Percentiles rank a stretch among this genome's conserved stretches.
Evolutionary conservation across 1,284 basidiomycete genomes (phyloP).

Genomic region (Puccinia novopanici): DNA sequence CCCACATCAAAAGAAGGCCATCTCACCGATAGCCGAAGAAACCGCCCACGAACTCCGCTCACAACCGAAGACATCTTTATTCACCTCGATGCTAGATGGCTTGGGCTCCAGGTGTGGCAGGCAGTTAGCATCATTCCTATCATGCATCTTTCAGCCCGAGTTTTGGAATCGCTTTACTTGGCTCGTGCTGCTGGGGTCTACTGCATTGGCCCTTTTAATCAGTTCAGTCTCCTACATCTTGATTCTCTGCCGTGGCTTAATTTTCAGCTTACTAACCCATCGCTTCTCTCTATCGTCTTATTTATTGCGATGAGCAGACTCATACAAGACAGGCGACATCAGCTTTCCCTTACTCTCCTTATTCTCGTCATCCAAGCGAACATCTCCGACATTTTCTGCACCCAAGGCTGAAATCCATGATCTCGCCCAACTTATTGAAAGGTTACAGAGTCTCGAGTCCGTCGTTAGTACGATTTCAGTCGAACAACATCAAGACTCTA

Average conservation of each 20-base stretch:
- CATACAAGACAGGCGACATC: conserved; percentile 31
- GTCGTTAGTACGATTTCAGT: conserved; percentile 19
- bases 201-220: conserved; percentile 28
- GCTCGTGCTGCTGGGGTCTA: neutral
- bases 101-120: conserved; percentile 6
- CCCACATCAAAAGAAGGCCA: neutral
- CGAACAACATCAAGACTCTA: conserved; percentile 24
- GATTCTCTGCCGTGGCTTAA: neutral
- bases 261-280: neutral
- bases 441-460: conserved; percentile 29
- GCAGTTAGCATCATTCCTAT: conserved; percentile 1
- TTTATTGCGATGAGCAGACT: conserved; percentile 6
- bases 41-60: neutral
- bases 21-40: conserved; percentile 19
- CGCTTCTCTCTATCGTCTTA: neutral
- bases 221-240: conserved; percentile 31
- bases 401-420: conserved; percentile 21
- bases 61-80: neutral
- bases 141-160: conserved; percentile 10
- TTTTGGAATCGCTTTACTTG: conserved; percentile 26
- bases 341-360: conserved; percentile 12
- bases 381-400: conserved; percentile 15
- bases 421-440: conserved; percentile 28
- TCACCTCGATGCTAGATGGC: conserved; percentile 9
- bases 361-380: conserved; percentile 21